A percentile compares a stretch with the other conserved stretches of the same genome.
Evolutionary conservation across 192 early-diverging fungal genomes (phyloP).

Genomic region (Podila horticola): DNA sequence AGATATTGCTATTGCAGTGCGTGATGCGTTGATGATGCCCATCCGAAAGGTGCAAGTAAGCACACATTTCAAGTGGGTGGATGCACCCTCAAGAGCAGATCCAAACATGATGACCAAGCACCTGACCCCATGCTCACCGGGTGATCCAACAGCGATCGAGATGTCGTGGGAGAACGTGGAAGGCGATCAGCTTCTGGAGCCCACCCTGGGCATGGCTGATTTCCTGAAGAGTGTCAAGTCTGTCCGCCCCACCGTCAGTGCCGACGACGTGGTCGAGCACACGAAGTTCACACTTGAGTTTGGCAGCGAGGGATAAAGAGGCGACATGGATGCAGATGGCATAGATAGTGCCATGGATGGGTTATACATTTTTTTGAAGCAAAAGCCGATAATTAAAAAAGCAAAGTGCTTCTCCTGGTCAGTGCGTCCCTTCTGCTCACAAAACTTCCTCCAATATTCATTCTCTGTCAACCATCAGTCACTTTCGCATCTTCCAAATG

Average conservation of each 20-base stretch:
- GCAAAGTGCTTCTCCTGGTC: no score
- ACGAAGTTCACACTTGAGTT: constrained; percentile 92
- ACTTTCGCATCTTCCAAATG: background rate
- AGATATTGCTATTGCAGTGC: constrained; percentile 93
- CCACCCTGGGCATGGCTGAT: constrained; percentile 84
- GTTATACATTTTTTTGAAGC: no score
- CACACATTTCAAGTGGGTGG: constrained; percentile 89
- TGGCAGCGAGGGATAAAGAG: constrained; percentile 60
- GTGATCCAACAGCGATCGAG: constrained; percentile 86
- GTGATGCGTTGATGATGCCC: constrained; percentile 98
- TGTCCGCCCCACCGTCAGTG: constrained; percentile 86
- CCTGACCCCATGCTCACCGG: constrained; percentile 95
- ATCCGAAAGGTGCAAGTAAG: constrained; percentile 95
- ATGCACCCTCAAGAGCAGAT: constrained; percentile 68
- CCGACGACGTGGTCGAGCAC: constrained; percentile 82
- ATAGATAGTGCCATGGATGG: no score
- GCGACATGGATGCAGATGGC: background rate
- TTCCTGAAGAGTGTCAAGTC: constrained; percentile 86
- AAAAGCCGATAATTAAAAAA: no score
- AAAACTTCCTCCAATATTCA: no score
- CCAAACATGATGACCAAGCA: constrained; percentile 60
- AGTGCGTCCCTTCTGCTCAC: no score
- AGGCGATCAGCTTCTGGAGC: constrained; percentile 91
- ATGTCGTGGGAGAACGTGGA: constrained; percentile 90
- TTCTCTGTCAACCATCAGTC: no score